Conservation (phyloP, 495 filamentous ascomycete species). For the Xylaria bambusicola region DNA sequence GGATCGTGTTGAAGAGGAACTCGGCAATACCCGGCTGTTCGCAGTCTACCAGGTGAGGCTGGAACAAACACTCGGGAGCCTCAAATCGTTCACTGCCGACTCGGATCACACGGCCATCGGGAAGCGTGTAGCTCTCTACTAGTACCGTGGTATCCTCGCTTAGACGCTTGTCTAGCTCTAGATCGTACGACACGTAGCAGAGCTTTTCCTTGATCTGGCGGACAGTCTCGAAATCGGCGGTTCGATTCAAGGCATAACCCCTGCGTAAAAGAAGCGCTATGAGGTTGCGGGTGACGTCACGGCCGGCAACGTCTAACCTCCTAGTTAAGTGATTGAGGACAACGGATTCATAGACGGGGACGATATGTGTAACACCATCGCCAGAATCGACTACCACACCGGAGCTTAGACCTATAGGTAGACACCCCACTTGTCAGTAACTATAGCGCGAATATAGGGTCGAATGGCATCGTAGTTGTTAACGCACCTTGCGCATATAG, state of each 20-base stretch:
- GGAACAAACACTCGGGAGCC: constrained; percentile 97
- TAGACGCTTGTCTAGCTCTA: constrained; percentile 92
- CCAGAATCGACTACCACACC: constrained; percentile 98
- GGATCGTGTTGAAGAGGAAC: constrained; percentile 97
- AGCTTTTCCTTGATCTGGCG: constrained; percentile 99
- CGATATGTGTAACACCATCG: constrained; percentile 97
- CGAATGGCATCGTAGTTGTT: neutral
- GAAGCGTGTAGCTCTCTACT: constrained; percentile 95
- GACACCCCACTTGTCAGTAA: constrained; percentile 12
- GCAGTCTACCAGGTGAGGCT: constrained; percentile 96
- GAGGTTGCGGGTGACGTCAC: constrained; percentile 95
- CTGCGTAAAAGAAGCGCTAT: constrained; percentile 93
- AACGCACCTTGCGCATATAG: constrained; percentile 89
- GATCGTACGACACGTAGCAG: constrained; percentile 98
- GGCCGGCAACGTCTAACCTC: constrained; percentile 90
- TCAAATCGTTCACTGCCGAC: constrained; percentile 97
- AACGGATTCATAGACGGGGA: constrained; percentile 95
- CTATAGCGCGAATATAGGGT: neutral
- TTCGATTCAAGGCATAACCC: constrained; percentile 96
- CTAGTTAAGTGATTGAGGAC: constrained; percentile 96
- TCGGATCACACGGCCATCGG: constrained; percentile 92
- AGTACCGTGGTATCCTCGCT: constrained; percentile 97
- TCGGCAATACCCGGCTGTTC: constrained; percentile 97
- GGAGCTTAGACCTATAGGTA: constrained; percentile 73
- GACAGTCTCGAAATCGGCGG: constrained; percentile 98